These are phyloP conservation scores for Penicillium janthinellum DNA, from an alignment of 2,329 filamentous ascomycete species.

Conservation along the genomic window DNA sequence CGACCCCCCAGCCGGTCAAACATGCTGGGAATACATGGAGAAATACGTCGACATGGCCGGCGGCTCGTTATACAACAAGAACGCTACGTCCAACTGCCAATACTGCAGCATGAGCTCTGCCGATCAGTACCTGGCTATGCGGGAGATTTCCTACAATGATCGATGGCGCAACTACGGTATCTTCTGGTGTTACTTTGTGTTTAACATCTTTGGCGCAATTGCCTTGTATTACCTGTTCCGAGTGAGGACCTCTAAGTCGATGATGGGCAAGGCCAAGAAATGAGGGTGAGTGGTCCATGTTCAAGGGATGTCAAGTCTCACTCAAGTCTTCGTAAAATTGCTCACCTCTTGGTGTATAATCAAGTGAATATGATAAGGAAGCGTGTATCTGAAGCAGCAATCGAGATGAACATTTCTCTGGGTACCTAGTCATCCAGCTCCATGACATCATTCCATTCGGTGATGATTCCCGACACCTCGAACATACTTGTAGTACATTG, in stretches of 20 bases:
- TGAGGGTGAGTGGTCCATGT: neutral
- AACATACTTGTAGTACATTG: neutral
- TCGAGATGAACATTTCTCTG: neutral
- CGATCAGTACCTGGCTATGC: constrained; percentile 42
- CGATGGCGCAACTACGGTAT: constrained; percentile 70
- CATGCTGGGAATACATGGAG: constrained; percentile 61
- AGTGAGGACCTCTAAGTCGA: constrained; percentile 40
- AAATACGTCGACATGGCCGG: constrained; percentile 52
- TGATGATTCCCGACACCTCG: neutral
- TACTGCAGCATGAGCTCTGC: constrained; percentile 44
- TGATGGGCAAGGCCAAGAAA: constrained; percentile 14
- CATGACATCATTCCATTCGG: neutral
- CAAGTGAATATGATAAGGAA: neutral
- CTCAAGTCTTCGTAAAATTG: neutral
- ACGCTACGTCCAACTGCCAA: constrained; percentile 54
- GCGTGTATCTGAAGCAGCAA: neutral
- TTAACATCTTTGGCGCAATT: constrained; percentile 58
- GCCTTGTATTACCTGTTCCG: constrained; percentile 53
- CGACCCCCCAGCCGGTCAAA: constrained; percentile 56
- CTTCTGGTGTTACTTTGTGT: constrained; percentile 60
- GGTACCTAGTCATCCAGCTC: neutral
- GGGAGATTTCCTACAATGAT: constrained; percentile 56
- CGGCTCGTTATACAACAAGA: constrained; percentile 55
- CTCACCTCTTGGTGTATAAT: neutral
- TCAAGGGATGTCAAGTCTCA: neutral